These are phyloP conservation scores for Nyctanthes arbortristis DNA, from an alignment of 257 asterid species.

Conservation along the genomic window DNA sequence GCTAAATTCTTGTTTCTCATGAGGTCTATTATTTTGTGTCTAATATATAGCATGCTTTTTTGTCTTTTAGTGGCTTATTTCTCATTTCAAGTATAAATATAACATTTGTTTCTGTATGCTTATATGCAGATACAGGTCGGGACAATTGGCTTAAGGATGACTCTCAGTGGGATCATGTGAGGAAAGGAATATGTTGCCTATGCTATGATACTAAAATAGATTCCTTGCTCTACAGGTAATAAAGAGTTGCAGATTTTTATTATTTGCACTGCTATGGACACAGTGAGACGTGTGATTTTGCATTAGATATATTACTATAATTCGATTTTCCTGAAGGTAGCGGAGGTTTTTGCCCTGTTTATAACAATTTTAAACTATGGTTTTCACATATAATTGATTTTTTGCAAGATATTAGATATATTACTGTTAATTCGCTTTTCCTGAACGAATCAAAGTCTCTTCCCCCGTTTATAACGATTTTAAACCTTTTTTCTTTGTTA, in stretches of 20 bases:
- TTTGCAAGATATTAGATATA: background rate
- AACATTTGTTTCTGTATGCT: background rate
- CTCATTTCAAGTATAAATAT: background rate
- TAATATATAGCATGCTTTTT: background rate
- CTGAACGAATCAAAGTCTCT: background rate
- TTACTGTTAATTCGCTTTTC: background rate
- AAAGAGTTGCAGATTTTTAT: background rate
- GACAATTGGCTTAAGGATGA: slow-evolving; percentile 36
- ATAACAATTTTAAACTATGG: too few relatives aligned
- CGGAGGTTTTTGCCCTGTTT: too few relatives aligned
- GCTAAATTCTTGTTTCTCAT: background rate
- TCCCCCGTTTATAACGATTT: background rate
- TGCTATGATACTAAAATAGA: slow-evolving; percentile 62
- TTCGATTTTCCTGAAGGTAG: background rate
- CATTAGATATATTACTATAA: background rate
- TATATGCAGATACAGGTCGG: slow-evolving; percentile 38
- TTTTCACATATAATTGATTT: too few relatives aligned
- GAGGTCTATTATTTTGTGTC: background rate
- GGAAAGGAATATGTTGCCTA: slow-evolving; percentile 85
- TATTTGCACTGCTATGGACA: background rate
- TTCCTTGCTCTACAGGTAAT: slow-evolving; percentile 89
- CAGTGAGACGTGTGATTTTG: background rate
- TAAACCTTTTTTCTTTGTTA: too few relatives aligned
- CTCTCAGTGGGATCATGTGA: slow-evolving; percentile 62
- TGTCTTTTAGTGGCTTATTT: background rate